Percentiles rank a stretch among this genome's conserved stretches.
Conservation (phyloP, 2,329 filamentous ascomycete genomes). For the Sporothrix variecibatus region DNA sequence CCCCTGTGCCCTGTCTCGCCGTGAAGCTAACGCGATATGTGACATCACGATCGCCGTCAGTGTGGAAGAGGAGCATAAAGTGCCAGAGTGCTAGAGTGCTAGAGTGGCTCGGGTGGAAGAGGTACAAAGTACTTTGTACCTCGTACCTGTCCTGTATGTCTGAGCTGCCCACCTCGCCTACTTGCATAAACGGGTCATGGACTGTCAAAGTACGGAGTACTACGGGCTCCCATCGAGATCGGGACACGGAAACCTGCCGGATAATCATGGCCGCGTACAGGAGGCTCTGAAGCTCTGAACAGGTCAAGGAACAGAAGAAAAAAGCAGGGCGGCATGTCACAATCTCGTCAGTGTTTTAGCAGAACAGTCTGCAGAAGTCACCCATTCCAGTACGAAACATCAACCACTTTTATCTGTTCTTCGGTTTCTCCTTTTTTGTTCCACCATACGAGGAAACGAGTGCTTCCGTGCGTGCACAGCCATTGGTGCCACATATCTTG, state of each 20-base stretch:
- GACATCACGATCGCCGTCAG: conserved; percentile 26
- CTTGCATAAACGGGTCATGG: background rate
- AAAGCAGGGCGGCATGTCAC: background rate
- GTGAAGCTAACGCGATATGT: conserved; percentile 6
- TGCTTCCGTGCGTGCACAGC: background rate
- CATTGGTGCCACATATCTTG: conserved; percentile 22
- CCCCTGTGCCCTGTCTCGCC: background rate
- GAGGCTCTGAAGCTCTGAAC: background rate
- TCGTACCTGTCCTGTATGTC: background rate
- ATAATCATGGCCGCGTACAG: background rate
- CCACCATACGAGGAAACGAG: background rate
- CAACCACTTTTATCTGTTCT: background rate
- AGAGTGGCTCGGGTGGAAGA: background rate
- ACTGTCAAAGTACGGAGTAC: background rate
- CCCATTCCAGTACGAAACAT: conserved; percentile 6
- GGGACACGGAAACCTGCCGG: background rate
- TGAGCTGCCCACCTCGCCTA: background rate
- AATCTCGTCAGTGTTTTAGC: conserved; percentile 8
- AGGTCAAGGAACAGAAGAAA: background rate
- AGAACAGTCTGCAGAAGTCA: background rate
- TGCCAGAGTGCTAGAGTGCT: background rate
- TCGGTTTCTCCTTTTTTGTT: background rate
- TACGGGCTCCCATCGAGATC: background rate
- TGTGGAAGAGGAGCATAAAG: background rate
- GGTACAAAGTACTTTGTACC: background rate